Conservation (phyloP, 306 rosid species). For the Vigna mungo region DNA sequence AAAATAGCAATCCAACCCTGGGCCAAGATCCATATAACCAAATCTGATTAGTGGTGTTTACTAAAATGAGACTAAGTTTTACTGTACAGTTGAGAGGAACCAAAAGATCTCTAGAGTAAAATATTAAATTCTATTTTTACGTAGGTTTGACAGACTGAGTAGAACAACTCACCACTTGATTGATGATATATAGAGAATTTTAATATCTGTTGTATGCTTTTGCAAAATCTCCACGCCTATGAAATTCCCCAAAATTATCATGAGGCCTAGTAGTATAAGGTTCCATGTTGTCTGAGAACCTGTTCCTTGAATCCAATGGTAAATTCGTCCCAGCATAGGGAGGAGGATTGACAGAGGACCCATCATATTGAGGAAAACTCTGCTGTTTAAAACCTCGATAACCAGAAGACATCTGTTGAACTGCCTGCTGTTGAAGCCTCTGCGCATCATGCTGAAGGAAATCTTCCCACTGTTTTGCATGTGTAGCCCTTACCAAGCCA, state of each 20-base stretch:
- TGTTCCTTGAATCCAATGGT: slow-evolving; percentile 76
- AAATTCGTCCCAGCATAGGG: slow-evolving; percentile 66
- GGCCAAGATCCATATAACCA: slow-evolving; percentile 38
- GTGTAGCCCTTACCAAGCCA: slow-evolving; percentile 70
- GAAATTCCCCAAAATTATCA: slow-evolving; percentile 81
- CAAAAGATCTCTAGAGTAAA: slow-evolving; percentile 38
- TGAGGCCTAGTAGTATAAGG: slow-evolving; percentile 75
- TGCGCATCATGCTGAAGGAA: slow-evolving; percentile 83
- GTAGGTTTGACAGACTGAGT: slow-evolving; percentile 49
- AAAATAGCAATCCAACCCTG: slow-evolving; percentile 28
- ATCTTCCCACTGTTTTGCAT: slow-evolving; percentile 86
- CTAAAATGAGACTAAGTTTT: slow-evolving; percentile 32
- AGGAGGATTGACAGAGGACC: slow-evolving; percentile 65
- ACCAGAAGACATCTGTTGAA: slow-evolving; percentile 72
- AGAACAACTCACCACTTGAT: slow-evolving; percentile 80
- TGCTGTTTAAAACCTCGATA: slow-evolving; percentile 78
- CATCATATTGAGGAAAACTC: slow-evolving; percentile 71
- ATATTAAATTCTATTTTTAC: slow-evolving; percentile 29
- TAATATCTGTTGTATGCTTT: slow-evolving; percentile 85
- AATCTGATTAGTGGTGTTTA: slow-evolving; percentile 38
- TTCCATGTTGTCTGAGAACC: slow-evolving; percentile 70
- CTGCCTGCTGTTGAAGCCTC: slow-evolving; percentile 79
- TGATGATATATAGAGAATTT: slow-evolving; percentile 48
- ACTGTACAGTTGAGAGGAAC: slow-evolving; percentile 43
- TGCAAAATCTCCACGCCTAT: slow-evolving; percentile 76